Evolutionary conservation across 106 monocot species (phyloP), one percentile per base, ranked within the genome.

Genomic region (Apostasia ramifera): DNA sequence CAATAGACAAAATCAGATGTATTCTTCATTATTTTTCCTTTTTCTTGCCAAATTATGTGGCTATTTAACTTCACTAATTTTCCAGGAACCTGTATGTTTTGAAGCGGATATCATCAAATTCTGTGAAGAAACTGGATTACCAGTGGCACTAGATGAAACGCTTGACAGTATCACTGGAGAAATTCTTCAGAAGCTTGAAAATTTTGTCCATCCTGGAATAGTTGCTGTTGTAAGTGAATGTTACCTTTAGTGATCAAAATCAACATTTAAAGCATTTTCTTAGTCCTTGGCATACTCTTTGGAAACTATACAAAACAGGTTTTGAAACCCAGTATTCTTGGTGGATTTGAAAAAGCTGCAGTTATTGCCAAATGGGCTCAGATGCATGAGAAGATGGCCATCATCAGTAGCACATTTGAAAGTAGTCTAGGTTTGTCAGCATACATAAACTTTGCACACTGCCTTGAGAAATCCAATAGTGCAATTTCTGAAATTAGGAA

Each of bases 351-450:
- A 70, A 89, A 77, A 74, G 83, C 86, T 61, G 66, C 78, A 59
- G 54, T 81, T 12, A 89, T 95, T 63, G 92, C 95, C 64, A 80
- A 77, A 67, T 95, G 92, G 95, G 91, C 95, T 60, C 86, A 84
- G 46, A 51, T 76, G 59, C 91, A 89, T 74, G 76, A 74, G 14
- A 95, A 95, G 70, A 86, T 92, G 78, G 82, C 71, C 52, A 70
- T 95, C 63, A 76, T 95, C 53, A 95, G 95, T 71, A 81, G 92
- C 71, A 72, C 91, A 72, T 95, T 91, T 88, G 95, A 95, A 77
- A 95, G 86, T 74, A 82, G 91, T 75, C 53, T 95, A 44, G 80
- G 88, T 74, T 77, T 95, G 66, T 79, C 84, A 38, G 14, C 74
- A 49, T 95, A 95, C 64, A 61, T 84, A 67, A 82, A 89, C 38